Percentiles rank a stretch among this genome's conserved stretches.
Evolutionary conservation across 768 basidiomycete species (phyloP).

Genomic region (Tricholoma matsutake): DNA sequence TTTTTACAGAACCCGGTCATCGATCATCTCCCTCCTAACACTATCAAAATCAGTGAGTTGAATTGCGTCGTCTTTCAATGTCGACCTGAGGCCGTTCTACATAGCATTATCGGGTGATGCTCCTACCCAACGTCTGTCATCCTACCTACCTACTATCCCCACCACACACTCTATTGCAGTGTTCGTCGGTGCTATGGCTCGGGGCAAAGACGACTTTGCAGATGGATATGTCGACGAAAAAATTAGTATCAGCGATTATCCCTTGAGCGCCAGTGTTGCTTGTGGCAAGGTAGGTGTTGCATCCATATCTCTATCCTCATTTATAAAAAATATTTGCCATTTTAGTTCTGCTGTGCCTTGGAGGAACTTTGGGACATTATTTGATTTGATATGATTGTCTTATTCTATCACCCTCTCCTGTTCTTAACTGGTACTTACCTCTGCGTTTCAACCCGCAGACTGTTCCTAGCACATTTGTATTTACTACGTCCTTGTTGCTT

Average conservation of each 20-base stretch:
- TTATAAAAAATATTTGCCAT: not conserved
- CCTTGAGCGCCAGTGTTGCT: slow-evolving; percentile 89
- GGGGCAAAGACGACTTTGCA: slow-evolving; percentile 95
- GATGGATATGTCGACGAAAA: slow-evolving; percentile 95
- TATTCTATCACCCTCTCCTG: too few relatives aligned
- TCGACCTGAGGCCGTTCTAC: slow-evolving; percentile 3
- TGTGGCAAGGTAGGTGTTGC: slow-evolving; percentile 82
- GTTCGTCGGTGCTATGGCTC: slow-evolving; percentile 98
- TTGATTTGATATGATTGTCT: too few relatives aligned
- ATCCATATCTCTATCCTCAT: not conserved
- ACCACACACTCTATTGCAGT: slow-evolving; percentile 88
- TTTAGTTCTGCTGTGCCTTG: slow-evolving; percentile 83
- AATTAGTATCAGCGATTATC: slow-evolving; percentile 93
- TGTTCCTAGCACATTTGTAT: too few relatives aligned
- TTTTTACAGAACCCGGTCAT: slow-evolving; percentile 78
- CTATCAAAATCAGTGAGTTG: slow-evolving; percentile 87
- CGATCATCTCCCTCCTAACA: slow-evolving; percentile 93
- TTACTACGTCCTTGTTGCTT: too few relatives aligned
- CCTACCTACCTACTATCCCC: slow-evolving; percentile 83
- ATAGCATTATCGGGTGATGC: slow-evolving; percentile 91
- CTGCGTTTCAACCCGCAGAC: too few relatives aligned
- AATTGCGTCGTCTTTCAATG: not conserved
- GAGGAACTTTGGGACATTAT: slow-evolving; percentile 97
- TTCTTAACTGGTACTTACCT: too few relatives aligned
- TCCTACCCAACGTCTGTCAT: slow-evolving; percentile 72